These are phyloP conservation scores for Raffaelea deltoideospora DNA, from an alignment of 2,329 filamentous ascomycete genomes.

Conservation along the genomic window DNA sequence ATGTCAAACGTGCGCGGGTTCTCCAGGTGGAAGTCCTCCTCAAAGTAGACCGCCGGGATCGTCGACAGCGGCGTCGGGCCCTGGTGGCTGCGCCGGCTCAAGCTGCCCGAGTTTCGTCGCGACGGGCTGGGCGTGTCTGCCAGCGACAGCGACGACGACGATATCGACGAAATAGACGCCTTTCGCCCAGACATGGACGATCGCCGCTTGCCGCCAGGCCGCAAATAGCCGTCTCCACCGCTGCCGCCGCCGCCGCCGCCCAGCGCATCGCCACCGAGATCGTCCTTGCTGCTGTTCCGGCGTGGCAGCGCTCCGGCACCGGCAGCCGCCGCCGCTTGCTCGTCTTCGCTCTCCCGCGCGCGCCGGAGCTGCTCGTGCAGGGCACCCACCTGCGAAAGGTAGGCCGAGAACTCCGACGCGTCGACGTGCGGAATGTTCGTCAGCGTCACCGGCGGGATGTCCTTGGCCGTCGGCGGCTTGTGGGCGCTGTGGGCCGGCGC, in stretches of 20 bases:
- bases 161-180: slow-evolving; percentile 32
- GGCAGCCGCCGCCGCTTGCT: slow-evolving; percentile 27
- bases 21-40: slow-evolving; percentile 86
- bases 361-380: slow-evolving; percentile 82
- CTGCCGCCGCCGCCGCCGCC: slow-evolving; percentile 10
- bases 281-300: slow-evolving; percentile 26
- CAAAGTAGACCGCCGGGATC: slow-evolving; percentile 86
- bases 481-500: slow-evolving; percentile 56
- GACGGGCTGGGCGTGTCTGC: slow-evolving; percentile 1
- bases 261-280: slow-evolving; percentile 19
- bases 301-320: slow-evolving; percentile 13
- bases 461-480: slow-evolving; percentile 67
- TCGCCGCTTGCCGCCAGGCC: too few relatives aligned
- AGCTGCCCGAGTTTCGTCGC: slow-evolving; percentile 19
- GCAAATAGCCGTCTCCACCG: too few relatives aligned
- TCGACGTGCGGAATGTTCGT: slow-evolving; percentile 80
- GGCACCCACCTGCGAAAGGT: slow-evolving; percentile 70
- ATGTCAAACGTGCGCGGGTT: slow-evolving; percentile 94
- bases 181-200: slow-evolving; percentile 23
- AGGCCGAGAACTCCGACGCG: slow-evolving; percentile 63
- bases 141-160: slow-evolving; percentile 4
- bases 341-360: slow-evolving; percentile 63
- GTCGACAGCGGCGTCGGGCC: slow-evolving; percentile 78
- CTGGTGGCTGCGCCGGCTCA: slow-evolving; percentile 44
- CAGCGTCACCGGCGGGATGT: slow-evolving; percentile 86